Conservation (phyloP, 2,329 filamentous ascomycete species). For the Pestalotiopsis sp. region DNA sequence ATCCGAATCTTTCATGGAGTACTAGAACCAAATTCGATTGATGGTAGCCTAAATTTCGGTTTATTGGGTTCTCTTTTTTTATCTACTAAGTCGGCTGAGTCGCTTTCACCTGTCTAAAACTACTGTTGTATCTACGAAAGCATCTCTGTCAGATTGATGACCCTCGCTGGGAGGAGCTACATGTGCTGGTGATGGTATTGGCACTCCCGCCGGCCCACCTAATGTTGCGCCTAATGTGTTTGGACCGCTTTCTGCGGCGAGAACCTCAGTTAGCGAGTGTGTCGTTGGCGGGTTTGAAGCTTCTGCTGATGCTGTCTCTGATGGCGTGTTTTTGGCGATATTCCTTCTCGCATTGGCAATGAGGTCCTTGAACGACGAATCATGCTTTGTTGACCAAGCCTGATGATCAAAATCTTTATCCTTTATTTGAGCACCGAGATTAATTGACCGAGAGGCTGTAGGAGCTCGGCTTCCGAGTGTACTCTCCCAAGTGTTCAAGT, state of each 20-base stretch:
- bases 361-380: constrained; percentile 73
- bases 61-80: neutral
- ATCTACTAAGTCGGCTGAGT: neutral
- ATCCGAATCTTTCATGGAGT: neutral
- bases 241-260: neutral
- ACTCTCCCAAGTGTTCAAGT: constrained; percentile 84
- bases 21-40: neutral
- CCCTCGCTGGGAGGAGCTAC: neutral
- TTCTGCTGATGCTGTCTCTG: constrained; percentile 21
- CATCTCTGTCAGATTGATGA: neutral
- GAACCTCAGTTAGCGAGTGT: neutral
- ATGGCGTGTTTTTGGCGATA: constrained; percentile 40
- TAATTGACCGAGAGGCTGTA: constrained; percentile 35
- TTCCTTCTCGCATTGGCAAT: constrained; percentile 73
- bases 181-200: neutral
- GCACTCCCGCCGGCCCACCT: neutral
- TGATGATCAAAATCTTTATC: constrained; percentile 85
- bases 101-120: neutral
- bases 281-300: neutral
- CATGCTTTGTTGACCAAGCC: constrained; percentile 74
- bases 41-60: neutral
- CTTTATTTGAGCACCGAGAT: constrained; percentile 59
- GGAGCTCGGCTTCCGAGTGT: constrained; percentile 68
- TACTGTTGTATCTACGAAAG: neutral
- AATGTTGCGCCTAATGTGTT: too few species aligned